Conservation (phyloP, 768 basidiomycete species). For the Amanita jacksonii region DNA sequence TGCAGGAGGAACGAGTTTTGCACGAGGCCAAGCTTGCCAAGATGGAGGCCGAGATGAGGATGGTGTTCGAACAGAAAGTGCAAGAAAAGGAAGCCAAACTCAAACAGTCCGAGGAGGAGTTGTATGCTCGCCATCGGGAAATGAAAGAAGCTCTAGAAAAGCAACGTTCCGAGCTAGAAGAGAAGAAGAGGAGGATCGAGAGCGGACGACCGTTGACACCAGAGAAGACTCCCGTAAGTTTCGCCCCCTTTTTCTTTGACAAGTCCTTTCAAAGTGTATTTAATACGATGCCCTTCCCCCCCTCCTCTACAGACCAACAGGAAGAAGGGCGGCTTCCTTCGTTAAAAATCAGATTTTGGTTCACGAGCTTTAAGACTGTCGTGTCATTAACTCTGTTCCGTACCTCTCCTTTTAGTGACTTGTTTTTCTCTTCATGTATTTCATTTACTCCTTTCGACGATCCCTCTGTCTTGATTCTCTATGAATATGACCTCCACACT, state of each 20-base stretch:
- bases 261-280: too few relatives aligned
- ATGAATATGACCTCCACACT: slow-evolving; percentile 47
- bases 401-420: slow-evolving; percentile 16
- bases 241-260: too few relatives aligned
- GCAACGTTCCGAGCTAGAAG: slow-evolving; percentile 90
- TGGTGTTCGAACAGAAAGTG: slow-evolving; percentile 99
- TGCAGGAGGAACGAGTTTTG: slow-evolving; percentile 91
- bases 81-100: slow-evolving; percentile 99
- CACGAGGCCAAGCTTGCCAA: slow-evolving; percentile 98
- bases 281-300: too few relatives aligned
- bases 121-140: slow-evolving; percentile 96
- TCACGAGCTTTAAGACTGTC: slow-evolving; percentile 18
- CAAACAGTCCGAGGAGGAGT: slow-evolving; percentile 98
- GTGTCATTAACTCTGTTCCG: slow-evolving; percentile 20
- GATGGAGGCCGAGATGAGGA: slow-evolving; percentile 99
- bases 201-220: slow-evolving; percentile 91
- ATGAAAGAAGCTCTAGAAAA: slow-evolving; percentile 99
- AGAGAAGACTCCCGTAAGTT: slow-evolving; percentile 78
- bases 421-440: slow-evolving; percentile 29
- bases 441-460: slow-evolving; percentile 26
- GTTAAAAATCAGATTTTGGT: slow-evolving; percentile 33
- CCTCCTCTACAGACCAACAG: slow-evolving; percentile 39
- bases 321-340: slow-evolving; percentile 66
- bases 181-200: slow-evolving; percentile 96
- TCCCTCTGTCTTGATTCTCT: slow-evolving; percentile 38